These are phyloP conservation scores for Caloboletus firmus DNA, from an alignment of 1,284 basidiomycete species.

Conservation along the genomic window DNA sequence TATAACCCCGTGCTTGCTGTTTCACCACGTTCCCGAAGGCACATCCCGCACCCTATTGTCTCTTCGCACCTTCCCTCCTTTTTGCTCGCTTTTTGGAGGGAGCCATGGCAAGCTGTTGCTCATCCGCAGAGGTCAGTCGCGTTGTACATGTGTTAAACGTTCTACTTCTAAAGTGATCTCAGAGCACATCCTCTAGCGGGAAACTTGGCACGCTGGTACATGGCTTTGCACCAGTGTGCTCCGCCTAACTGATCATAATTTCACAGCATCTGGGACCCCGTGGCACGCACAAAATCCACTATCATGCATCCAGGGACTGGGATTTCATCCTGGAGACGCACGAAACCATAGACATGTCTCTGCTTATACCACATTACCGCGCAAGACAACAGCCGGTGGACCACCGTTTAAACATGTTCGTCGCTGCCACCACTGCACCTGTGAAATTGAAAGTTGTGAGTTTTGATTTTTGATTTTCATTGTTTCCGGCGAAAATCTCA, in stretches of 20 bases:
- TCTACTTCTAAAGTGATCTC: conserved; percentile 11
- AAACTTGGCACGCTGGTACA: conserved; percentile 18
- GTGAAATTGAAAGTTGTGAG: conserved; percentile 71
- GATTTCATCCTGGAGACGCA: conserved; percentile 60
- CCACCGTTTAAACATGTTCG: conserved; percentile 67
- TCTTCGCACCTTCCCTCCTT: not conserved
- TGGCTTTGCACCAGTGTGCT: not conserved
- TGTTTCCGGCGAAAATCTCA: not conserved
- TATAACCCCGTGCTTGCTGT: conserved; percentile 18
- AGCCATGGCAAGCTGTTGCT: conserved; percentile 29
- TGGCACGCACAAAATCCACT: conserved; percentile 59
- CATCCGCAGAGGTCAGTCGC: conserved; percentile 30
- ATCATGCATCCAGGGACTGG: conserved; percentile 53
- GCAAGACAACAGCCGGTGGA: conserved; percentile 67
- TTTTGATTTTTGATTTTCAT: conserved; percentile 10
- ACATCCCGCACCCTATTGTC: conserved; percentile 2
- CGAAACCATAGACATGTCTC: conserved; percentile 58
- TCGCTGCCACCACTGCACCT: conserved; percentile 50
- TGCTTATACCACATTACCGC: conserved; percentile 73
- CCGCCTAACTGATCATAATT: conserved; percentile 3
- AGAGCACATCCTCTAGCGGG: conserved; percentile 28
- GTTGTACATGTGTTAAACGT: not conserved
- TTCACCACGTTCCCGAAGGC: conserved; percentile 5
- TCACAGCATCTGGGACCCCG: conserved; percentile 12
- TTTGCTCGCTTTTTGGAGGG: not conserved